Base-by-base conservation (phyloP, 305 asterid genomes). In the Fraxinus paxiana region DNA sequence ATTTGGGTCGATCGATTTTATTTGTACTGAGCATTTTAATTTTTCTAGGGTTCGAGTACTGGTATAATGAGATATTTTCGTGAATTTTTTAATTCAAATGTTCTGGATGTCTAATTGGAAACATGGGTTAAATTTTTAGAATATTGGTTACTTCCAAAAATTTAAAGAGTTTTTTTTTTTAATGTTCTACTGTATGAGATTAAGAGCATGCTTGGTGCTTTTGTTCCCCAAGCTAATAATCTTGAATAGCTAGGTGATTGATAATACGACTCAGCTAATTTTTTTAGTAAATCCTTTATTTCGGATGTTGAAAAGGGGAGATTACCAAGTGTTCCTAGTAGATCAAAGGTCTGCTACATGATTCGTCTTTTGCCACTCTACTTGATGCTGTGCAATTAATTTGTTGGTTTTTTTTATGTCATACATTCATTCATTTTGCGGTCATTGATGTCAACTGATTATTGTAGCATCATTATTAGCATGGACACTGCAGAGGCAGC, bases 401-500 rank as follows among this genome's bases (percentile, higher is more conserved):
- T 51, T 22, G 28, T 37, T 18, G 24, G 35, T 46, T 46, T 46
- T 54, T 22, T 34, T 15, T 81, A 80, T 65, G 63, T 30, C 38
- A 22, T 22, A 13, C 28, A 12, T 10, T 71, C 35, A 13, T 63
- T 22, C n/a, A 6, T 56, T 51, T 72, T 13, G n/a, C 12, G 54
- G 80, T 38, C 20, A 33, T 69, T 80, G 75, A 80, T 83, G 33
- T 79, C 10, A 20, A 69, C 24, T 81, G 73, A 67, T 74, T 85
- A 33, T 63, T 81, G 82, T 67, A 85, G 90, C 67, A 77, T 17
- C 77, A 79, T 78, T 85, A 75, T 79, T 56, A 80, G 84, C 77
- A 95, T 93, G 97, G 89, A 90, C 13, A 80, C 92, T 76, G 89
- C 95, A 10, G 98, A 93, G 89, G 86, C 92, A 77, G 90, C 94